These are phyloP conservation scores for Colletotrichum cordylinicola DNA, from an alignment of 2,329 filamentous ascomycete species.

Conservation along the genomic window DNA sequence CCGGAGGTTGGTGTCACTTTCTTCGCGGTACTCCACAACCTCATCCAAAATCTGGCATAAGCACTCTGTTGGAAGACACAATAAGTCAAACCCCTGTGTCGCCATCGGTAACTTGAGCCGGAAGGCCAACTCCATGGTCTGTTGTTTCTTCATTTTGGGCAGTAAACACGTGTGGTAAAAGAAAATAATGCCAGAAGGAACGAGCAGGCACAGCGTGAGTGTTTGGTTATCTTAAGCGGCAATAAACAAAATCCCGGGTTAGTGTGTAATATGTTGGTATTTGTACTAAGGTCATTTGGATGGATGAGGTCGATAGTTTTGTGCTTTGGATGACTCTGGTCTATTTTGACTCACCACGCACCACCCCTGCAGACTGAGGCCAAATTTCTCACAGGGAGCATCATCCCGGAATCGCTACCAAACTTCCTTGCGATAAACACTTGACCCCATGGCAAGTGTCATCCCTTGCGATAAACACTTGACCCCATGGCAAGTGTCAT, in stretches of 20 bases:
- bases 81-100: neutral
- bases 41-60: neutral
- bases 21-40: neutral
- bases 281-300: neutral
- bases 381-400: neutral
- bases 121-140: too few relatives aligned
- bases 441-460: neutral
- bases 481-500: rapidly evolving
- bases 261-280: neutral
- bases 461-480: neutral
- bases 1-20: neutral
- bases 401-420: neutral
- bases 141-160: neutral
- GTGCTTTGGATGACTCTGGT: neutral
- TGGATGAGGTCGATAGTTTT: neutral
- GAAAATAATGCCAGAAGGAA: rapidly evolving
- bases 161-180: neutral
- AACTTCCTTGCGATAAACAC: neutral
- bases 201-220: neutral
- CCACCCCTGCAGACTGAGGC: neutral
- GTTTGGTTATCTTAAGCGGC: neutral
- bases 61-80: neutral
- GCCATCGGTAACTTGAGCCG: neutral
- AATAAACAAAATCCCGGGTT: neutral
- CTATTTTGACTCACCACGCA: neutral